Conservation (phyloP, 768 basidiomycete genomes). For the Tulasnella sp. region DNA sequence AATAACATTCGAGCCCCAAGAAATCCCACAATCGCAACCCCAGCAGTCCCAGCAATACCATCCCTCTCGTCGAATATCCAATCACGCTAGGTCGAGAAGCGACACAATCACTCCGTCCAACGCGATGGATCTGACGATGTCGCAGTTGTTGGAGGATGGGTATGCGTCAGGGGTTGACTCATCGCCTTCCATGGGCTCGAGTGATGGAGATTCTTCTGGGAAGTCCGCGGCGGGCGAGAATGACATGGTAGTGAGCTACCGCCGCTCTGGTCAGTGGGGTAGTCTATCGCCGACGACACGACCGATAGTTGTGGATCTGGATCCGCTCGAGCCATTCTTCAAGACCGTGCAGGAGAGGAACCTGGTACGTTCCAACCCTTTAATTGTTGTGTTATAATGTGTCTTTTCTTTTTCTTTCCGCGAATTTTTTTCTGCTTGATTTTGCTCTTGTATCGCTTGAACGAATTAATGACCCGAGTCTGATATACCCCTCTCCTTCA, state of each 20-base stretch:
- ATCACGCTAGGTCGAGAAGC: slow-evolving; percentile 1
- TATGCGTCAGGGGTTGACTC: not conserved
- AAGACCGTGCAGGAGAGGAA: slow-evolving; percentile 17
- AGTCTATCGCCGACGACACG: slow-evolving; percentile 8
- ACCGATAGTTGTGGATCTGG: slow-evolving; percentile 7
- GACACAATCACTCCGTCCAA: slow-evolving; percentile 10
- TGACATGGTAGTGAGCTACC: not conserved
- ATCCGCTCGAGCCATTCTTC: slow-evolving; percentile 19
- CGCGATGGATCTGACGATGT: not conserved
- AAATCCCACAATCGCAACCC: not conserved
- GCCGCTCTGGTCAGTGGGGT: slow-evolving; percentile 13
- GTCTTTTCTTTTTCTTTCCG: not conserved
- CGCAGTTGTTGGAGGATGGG: not conserved
- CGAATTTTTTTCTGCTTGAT: not conserved
- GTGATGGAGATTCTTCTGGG: not conserved
- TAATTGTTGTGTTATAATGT: not conserved
- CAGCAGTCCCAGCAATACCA: not conserved
- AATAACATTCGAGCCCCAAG: not conserved
- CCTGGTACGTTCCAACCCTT: slow-evolving; percentile 15
- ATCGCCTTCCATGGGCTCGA: not conserved
- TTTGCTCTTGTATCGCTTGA: not conserved
- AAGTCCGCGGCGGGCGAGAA: not conserved
- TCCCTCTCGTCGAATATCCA: not conserved
- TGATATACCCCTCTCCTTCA: slow-evolving; percentile 11
- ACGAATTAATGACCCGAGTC: not conserved